Percentiles rank a stretch among this genome's conserved stretches.
Evolutionary conservation across 2,329 filamentous ascomycete species (phyloP).

Genomic region (Hymenoscyphus albidus): DNA sequence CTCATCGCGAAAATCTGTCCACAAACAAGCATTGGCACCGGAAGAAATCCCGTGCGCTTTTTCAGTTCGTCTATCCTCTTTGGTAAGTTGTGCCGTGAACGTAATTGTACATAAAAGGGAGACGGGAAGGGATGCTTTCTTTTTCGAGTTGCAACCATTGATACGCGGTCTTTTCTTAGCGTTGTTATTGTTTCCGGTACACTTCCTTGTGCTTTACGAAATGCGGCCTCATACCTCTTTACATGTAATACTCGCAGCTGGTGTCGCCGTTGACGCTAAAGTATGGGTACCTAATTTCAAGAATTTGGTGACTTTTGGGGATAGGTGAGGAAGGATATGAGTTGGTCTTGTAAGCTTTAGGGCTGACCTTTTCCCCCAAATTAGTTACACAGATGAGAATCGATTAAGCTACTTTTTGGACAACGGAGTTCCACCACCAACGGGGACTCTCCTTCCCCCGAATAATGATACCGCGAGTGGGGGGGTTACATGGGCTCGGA

Average conservation of each 20-base stretch:
- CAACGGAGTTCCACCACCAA: slow-evolving; percentile 57
- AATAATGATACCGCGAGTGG: slow-evolving; percentile 57
- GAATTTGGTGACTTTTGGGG: slow-evolving; percentile 66
- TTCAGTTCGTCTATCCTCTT: neutral
- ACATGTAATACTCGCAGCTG: neutral
- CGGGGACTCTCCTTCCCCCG: slow-evolving; percentile 47
- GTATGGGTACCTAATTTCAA: slow-evolving; percentile 47
- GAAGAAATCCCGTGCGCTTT: slow-evolving; percentile 7
- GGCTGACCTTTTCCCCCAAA: neutral
- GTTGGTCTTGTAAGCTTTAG: neutral
- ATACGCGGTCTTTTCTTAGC: neutral
- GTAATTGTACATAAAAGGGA: neutral
- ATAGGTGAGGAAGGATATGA: slow-evolving; percentile 46
- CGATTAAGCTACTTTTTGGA: slow-evolving; percentile 59
- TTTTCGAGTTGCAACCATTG: neutral
- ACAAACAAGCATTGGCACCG: slow-evolving; percentile 10
- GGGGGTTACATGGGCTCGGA: slow-evolving; percentile 66
- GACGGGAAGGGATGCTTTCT: neutral
- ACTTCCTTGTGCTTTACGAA: neutral
- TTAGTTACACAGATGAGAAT: slow-evolving; percentile 65
- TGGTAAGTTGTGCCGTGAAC: neutral
- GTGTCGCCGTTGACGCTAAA: neutral
- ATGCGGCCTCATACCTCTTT: neutral
- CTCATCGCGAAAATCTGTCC: neutral
- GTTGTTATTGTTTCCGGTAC: neutral